Percentiles rank a stretch among this genome's conserved stretches.
Evolutionary conservation across 306 rosid species (phyloP).

Genomic region (Dicorynia guianensis): DNA sequence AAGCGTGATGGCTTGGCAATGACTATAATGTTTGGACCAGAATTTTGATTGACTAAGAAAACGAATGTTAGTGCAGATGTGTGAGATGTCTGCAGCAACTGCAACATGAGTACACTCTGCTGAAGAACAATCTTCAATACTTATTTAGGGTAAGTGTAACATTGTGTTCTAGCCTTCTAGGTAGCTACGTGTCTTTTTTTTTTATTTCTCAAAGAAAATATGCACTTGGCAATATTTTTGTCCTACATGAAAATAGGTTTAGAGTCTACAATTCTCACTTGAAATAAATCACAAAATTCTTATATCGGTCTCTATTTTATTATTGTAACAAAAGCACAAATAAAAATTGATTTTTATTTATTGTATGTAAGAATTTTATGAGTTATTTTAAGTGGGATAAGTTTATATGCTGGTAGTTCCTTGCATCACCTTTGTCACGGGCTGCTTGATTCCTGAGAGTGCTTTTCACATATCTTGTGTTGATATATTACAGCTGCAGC

Average conservation of each 20-base stretch:
- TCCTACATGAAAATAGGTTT: neutral
- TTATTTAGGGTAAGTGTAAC: conserved; percentile 59
- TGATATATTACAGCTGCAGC: conserved; percentile 52
- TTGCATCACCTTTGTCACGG: neutral
- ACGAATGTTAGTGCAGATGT: conserved; percentile 57
- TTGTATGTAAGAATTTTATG: too few relatives aligned
- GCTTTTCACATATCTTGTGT: neutral
- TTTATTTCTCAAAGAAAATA: neutral
- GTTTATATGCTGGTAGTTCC: neutral
- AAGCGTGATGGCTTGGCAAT: neutral
- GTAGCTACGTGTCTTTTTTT: neutral
- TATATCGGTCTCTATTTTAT: too few relatives aligned
- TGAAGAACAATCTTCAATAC: conserved; percentile 61
- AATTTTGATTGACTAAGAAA: conserved; percentile 23
- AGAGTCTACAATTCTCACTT: too few relatives aligned
- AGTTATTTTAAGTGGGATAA: too few relatives aligned
- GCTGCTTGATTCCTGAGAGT: neutral
- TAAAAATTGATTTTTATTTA: too few relatives aligned
- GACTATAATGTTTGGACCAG: neutral
- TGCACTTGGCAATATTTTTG: neutral
- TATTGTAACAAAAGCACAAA: too few relatives aligned
- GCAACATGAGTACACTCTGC: conserved; percentile 59
- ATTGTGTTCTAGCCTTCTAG: conserved; percentile 1
- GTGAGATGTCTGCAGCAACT: conserved; percentile 65
- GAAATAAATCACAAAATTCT: too few relatives aligned